Base-by-base conservation (phyloP, 208 protist species). In the Leishmania turanica region DNA sequence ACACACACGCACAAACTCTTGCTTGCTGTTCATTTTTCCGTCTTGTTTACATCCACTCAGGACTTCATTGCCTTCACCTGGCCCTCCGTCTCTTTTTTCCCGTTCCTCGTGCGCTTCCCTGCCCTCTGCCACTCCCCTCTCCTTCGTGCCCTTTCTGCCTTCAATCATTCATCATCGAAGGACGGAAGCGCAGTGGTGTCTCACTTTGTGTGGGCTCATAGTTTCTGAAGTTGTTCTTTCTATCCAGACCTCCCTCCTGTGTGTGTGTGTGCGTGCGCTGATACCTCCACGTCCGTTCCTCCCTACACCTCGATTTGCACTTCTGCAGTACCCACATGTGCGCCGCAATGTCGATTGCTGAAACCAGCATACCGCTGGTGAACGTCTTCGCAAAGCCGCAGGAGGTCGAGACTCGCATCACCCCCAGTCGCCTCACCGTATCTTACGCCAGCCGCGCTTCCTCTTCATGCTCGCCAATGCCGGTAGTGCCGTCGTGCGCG, bases 401-500 rank as follows among this genome's bases (percentile, higher is more conserved):
- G 70, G 53, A 66, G 49, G 34, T 53, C 4, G 1, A 5, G 13
- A 51, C 77, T 19, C 51, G 37, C 19, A 53, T 64, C 47, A 3
- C 66, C 11, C 68, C 66, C 47, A 93, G 89, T 66, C 58, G 69
- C 9, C 93, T 95, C 72, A 92, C 89, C 15, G 88, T 93, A 0
- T 90, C 78, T 11, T 84, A 90, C 56, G 82, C 89, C 53, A 89
- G 60, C 53, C 81, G 81, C n/a, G 83, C 86, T 34, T 71, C 87
- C 9, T 53, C 84, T 54, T 73, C 74, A 13, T 31, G n/a, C 7
- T 15, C 27, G 6, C 65, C 70, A 7, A 42, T 5, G 56, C 24
- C 24, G 27, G 37, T 56, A 37, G 37, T 49, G 24, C 74, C 76
- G 6, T 53, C 60, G 31, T 42, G 9, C 54, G 27, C 75, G 19